Evolutionary conservation across 179 eudicot species (phyloP).

Genomic region (Heliamphora pulchella): DNA sequence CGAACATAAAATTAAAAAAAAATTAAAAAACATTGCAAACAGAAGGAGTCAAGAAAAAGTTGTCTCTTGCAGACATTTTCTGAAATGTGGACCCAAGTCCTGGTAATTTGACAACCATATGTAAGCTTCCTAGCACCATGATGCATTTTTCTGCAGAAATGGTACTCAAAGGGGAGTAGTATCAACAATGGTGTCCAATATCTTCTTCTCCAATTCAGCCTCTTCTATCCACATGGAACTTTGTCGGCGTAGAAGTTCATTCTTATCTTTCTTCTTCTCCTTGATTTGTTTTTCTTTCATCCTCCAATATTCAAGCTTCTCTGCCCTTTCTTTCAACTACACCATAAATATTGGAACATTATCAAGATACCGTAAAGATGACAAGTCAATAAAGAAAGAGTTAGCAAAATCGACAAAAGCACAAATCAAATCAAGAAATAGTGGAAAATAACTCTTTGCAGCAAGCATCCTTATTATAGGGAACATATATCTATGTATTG

Average conservation of each 20-base stretch:
- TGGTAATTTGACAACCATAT: neutral
- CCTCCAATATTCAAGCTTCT: constrained; percentile 80
- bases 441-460: neutral
- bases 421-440: neutral
- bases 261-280: constrained; percentile 47
- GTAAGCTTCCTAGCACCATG: constrained; percentile 1
- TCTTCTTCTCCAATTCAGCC: constrained; percentile 28
- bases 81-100: neutral
- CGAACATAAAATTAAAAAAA: too few relatives aligned
- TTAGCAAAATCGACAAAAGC: constrained; percentile 5
- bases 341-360: neutral
- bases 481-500: too few relatives aligned
- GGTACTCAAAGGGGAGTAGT: constrained; percentile 17
- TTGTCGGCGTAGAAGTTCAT: constrained; percentile 45
- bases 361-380: neutral
- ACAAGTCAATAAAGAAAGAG: neutral
- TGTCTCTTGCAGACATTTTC: too few relatives aligned
- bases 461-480: too few relatives aligned
- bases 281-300: constrained; percentile 32
- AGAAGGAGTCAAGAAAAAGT: neutral
- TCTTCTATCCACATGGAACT: constrained; percentile 80
- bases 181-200: constrained; percentile 24
- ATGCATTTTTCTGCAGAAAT: neutral
- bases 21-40: too few relatives aligned
- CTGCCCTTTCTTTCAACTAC: constrained; percentile 71